Percentiles rank a stretch among this genome's conserved stretches.
These are phyloP conservation scores for Excoecaria agallocha DNA, from an alignment of 345 rosid species.

Conservation along the genomic window DNA sequence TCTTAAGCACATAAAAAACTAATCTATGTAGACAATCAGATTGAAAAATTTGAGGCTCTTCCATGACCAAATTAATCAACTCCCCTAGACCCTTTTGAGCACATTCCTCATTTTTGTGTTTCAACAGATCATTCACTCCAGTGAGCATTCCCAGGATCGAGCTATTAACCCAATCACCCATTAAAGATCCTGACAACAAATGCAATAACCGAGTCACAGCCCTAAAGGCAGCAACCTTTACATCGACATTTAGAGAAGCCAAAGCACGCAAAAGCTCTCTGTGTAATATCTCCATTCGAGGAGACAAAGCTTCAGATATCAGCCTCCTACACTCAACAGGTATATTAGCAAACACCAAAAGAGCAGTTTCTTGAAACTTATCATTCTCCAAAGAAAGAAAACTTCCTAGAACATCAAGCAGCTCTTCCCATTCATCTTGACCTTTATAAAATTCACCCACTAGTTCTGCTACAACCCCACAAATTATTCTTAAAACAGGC, in stretches of 20 bases:
- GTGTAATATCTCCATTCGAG: background rate
- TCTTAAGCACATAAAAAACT: conserved; percentile 1
- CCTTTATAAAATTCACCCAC: conserved; percentile 1
- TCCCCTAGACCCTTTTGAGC: background rate
- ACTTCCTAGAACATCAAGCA: conserved; percentile 7
- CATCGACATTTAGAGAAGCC: conserved; percentile 11
- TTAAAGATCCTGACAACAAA: background rate
- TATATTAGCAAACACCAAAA: conserved; percentile 10
- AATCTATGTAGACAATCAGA: conserved; percentile 2
- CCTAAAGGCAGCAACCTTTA: conserved; percentile 1
- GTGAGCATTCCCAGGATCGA: background rate
- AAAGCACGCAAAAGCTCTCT: background rate
- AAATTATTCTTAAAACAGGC: conserved; percentile 1
- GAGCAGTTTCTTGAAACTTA: conserved; percentile 7
- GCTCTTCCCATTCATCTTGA: conserved; percentile 7
- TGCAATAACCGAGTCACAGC: conserved; percentile 8
- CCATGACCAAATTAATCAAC: background rate
- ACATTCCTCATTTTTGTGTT: background rate
- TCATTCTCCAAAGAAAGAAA: background rate
- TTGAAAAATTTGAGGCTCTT: conserved; percentile 11
- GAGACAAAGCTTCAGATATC: background rate
- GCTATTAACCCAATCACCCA: background rate
- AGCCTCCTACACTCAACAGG: conserved; percentile 4
- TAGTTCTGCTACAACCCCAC: conserved; percentile 4
- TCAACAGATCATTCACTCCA: conserved; percentile 5